These are phyloP conservation scores for Acephala macrosclerotiorum DNA, from an alignment of 2,329 filamentous ascomycete species.

Conservation along the genomic window DNA sequence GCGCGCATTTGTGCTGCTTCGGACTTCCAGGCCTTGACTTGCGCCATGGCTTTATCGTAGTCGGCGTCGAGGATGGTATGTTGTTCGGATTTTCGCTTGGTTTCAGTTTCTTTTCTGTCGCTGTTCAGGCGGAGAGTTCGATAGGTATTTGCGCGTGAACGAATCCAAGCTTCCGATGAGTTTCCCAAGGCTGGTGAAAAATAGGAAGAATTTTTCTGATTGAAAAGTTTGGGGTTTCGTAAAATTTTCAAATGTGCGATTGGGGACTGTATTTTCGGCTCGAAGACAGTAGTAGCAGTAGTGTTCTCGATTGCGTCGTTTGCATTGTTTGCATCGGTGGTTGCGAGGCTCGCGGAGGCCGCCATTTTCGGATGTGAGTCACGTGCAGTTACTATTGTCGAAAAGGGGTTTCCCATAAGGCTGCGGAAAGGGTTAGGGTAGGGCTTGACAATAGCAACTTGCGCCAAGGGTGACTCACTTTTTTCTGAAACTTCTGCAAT, in stretches of 20 bases:
- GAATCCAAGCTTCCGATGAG: slow-evolving; percentile 14
- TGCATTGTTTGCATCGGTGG: too few species aligned
- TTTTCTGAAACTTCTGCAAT: background rate
- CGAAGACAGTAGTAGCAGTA: slow-evolving; percentile 1
- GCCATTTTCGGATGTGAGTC: too few species aligned
- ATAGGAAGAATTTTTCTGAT: background rate
- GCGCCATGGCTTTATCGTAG: background rate
- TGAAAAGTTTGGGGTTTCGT: slow-evolving; percentile 6
- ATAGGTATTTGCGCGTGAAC: background rate
- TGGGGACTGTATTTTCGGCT: slow-evolving; percentile 12
- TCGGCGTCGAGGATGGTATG: background rate
- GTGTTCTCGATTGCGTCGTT: too few species aligned
- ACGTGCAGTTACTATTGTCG: background rate
- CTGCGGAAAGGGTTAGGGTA: too few species aligned
- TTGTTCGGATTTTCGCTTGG: background rate
- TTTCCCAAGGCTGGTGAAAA: slow-evolving; percentile 22
- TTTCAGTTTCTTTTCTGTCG: background rate
- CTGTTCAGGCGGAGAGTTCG: background rate
- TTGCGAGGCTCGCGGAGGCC: too few species aligned
- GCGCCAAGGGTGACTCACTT: background rate
- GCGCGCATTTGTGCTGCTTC: background rate
- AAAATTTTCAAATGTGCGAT: slow-evolving; percentile 13
- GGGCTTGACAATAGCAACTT: too few species aligned
- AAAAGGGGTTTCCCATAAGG: background rate
- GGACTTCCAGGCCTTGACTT: background rate